Evolutionary conservation across 176 grass and related monocot genomes (phyloP).

Genomic region (Juncus effusus): DNA sequence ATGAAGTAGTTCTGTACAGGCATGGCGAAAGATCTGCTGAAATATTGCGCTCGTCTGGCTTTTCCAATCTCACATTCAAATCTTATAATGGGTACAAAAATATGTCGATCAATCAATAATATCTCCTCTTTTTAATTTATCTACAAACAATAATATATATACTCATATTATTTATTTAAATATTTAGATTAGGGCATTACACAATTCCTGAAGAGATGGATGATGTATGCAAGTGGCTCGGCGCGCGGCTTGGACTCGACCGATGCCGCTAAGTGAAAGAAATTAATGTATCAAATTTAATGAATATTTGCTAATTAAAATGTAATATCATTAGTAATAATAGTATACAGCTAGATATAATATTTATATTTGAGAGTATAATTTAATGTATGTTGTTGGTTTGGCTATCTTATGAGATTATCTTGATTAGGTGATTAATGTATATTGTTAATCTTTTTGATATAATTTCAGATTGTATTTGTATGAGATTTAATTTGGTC

Average conservation of each 20-base stretch:
- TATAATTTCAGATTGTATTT: no score
- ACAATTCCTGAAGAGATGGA: constrained; percentile 98
- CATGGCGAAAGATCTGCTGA: constrained; percentile 73
- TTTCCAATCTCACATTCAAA: constrained; percentile 55
- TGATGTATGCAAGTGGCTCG: constrained; percentile 81
- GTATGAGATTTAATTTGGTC: no score
- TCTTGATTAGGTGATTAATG: neutral
- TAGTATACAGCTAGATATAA: constrained; percentile 3
- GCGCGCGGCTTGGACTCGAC: constrained; percentile 60
- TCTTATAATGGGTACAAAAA: constrained; percentile 65
- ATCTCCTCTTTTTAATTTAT: neutral
- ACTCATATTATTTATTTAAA: neutral
- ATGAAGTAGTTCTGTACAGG: constrained; percentile 75
- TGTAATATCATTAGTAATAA: neutral
- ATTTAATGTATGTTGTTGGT: constrained; percentile 24
- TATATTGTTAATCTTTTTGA: neutral
- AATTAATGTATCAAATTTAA: constrained; percentile 2
- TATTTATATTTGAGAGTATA: constrained; percentile 10
- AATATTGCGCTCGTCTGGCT: constrained; percentile 55
- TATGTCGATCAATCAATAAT: neutral
- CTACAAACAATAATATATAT: neutral
- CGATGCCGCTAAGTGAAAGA: constrained; percentile 29
- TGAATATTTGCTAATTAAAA: constrained; percentile 7
- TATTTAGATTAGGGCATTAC: constrained; percentile 73
- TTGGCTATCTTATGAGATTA: constrained; percentile 1